Evolutionary conservation across 805 yeast species (phyloP), one percentile per base, ranked within the genome.

Genomic region (Candida quercuum): DNA sequence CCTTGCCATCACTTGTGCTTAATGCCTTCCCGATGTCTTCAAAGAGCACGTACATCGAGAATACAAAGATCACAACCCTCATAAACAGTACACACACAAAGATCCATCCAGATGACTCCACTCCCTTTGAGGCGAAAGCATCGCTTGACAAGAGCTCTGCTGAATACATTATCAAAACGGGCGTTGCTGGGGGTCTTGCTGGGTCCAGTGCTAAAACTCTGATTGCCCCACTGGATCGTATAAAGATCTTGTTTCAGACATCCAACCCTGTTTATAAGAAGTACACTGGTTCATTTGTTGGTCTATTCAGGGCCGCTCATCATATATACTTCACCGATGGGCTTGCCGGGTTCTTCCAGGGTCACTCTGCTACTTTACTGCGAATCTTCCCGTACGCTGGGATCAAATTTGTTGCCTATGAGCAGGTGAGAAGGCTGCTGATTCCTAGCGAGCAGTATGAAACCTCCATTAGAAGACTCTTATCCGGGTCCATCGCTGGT

Each of bases 301-400:
- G 99, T 2, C 64, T 93, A 38, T 69, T 78, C 43, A 64, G 67
- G 33, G 98, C 99, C 0, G 82, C 82, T 0, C 63, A 63, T 25
- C 71, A 75, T 39, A 89, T 93, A 19, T 76, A 76, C 63, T 39
- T 49, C 7, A 68, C 64, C 35, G 93, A 87, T 57, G 98, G 98
- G 14, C 33, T 79, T 1, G 45, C 64, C 30, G 99, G 99, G 2
- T 74, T 93, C 38, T 91, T 79, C 57, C 96, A 91, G 53, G 99
- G 99, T 28, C 99, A 93, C 59, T 86, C 95, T 5, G 96, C 94
- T 1, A 93, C 99, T 0, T 64, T 93, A 35, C 60, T 89, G 30
- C 71, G 99, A 44, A 86, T 93, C 3, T 91, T 93, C 59, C 99
- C 99, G 1, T 93, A 93, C 59, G 97, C 99, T 4, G 96, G 96